Base-by-base conservation (phyloP, 306 rosid genomes). In the Pyrus betulifolia region DNA sequence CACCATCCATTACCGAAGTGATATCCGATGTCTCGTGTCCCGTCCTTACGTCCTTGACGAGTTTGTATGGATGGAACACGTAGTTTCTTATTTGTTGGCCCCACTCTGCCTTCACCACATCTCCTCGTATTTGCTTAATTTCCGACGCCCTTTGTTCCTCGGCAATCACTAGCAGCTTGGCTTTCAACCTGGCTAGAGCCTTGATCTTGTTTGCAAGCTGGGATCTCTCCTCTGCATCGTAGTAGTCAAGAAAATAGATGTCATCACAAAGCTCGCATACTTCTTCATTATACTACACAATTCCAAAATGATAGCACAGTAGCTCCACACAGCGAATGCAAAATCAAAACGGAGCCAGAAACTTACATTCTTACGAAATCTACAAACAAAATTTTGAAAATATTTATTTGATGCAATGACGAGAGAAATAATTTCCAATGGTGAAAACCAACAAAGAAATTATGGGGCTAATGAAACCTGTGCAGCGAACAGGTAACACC, bases 41-140 rank as follows among this genome's bases (percentile, higher is more conserved):
- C 0, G 98, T 94, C 78, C 98, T 82, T 40, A 94, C 97, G 83
- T 94, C 98, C 83, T 94, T 94, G 33, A 94, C 98, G 1, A 94
- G 88, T 78, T 94, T 94, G 86, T 94, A 94, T 0, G 97, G 98
- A 88, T 94, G 97, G 80, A 94, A 94, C 17, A 94, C 97, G 42
- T 94, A 94, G 86, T 94, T 92, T 77, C 98, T 79, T 78, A 94
- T 94, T 80, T 94, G 98, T 74, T 94, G 98, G 51, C 98, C 98
- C 98, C 98, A 94, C 82, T 94, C 98, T 10, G 98, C 98, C 74
- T 92, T 94, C 38, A 94, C 98, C 35, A 82, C 89, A 9, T 94
- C 98, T 72, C 98, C 98, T 40, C 97, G 86, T 83, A 94, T 94
- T 81, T 94, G 96, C 90, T 87, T 92, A 77, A 94, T 89, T 76